Base-by-base conservation (phyloP, 108 stramenopile genomes). In the Fragilaria radians region DNA sequence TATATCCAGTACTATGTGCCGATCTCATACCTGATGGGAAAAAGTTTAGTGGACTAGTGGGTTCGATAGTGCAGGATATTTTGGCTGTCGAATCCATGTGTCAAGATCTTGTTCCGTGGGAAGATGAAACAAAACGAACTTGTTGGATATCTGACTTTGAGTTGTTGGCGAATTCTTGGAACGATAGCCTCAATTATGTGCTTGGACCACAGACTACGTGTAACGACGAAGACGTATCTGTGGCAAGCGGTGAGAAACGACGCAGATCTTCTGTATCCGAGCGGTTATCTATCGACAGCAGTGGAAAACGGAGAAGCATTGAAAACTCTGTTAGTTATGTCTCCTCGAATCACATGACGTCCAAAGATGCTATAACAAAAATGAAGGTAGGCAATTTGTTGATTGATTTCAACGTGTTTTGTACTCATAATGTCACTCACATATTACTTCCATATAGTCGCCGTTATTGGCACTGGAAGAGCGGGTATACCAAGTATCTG, bases 1-100 rank as follows among this genome's bases (percentile, higher is more conserved):
- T 68, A 1, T 29, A 36, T 1, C 23, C 46, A n/a, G 18, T 73
- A 28, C 56, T 14, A 9, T 81, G 74, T 51, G 73, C 68, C 32
- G 67, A 58, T 19, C 28, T 81, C 14, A 61, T 61, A 51, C 42
- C 65, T 14, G 74, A 81, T 28, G 80, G 75, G 36, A n/a, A n/a
- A n/a, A n/a, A n/a, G n/a, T n/a, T n/a, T n/a, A 73, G 73, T 17
- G 90, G 90, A 29, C 66, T 84, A 28, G 64, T 88, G 33, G 74
- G 83, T 22, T 53, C 71, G 3, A 52, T 88, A 0, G 81, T 82
- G 2, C 70, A 70, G 25, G 71, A 83, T 28, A 66, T 91, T 47
- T 49, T 82, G 34, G 66, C 71, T 45, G 36, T 87, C 27, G 90
- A 91, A 63, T 73, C 80, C 36, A 62, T 71, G 22, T 71, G 82